Percentiles rank a stretch among this genome's conserved stretches.
These are phyloP conservation scores for Epichloe sylvatica DNA, from an alignment of 2,329 filamentous ascomycete species.

Conservation along the genomic window DNA sequence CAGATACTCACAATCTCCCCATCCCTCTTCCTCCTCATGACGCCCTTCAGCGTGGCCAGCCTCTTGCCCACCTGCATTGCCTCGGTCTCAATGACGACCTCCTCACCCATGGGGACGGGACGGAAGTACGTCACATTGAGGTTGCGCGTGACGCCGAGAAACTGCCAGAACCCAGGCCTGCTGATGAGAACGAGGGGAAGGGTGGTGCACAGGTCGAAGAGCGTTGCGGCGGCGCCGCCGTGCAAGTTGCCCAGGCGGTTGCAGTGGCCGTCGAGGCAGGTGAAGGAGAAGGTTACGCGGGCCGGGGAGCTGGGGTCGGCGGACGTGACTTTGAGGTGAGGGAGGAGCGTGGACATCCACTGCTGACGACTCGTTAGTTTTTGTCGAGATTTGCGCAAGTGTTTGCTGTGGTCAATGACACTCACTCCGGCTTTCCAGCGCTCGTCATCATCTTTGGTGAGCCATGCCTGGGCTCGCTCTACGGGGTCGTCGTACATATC, in stretches of 20 bases:
- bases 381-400: background rate
- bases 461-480: constrained; percentile 19
- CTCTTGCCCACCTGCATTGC: constrained; percentile 43
- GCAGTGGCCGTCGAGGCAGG: constrained; percentile 34
- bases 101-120: constrained; percentile 38
- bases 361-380: constrained; percentile 18
- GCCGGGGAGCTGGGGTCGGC: constrained; percentile 20
- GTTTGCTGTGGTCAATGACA: background rate
- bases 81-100: constrained; percentile 41
- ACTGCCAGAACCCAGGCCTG: constrained; percentile 45
- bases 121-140: constrained; percentile 54
- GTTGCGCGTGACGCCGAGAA: constrained; percentile 50
- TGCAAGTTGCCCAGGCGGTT: constrained; percentile 44
- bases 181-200: constrained; percentile 42
- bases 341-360: constrained; percentile 30
- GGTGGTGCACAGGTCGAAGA: constrained; percentile 55
- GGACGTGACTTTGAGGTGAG: constrained; percentile 27
- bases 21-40: constrained; percentile 39
- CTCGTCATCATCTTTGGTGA: constrained; percentile 15
- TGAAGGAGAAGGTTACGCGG: constrained; percentile 32
- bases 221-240: constrained; percentile 48
- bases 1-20: constrained; percentile 41
- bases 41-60: constrained; percentile 37
- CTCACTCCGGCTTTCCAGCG: constrained; percentile 19
- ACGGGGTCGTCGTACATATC: constrained; percentile 18